Percentiles rank a stretch among this genome's conserved stretches.
Conservation (phyloP, 768 basidiomycete genomes). For the Suillus subaureus region DNA sequence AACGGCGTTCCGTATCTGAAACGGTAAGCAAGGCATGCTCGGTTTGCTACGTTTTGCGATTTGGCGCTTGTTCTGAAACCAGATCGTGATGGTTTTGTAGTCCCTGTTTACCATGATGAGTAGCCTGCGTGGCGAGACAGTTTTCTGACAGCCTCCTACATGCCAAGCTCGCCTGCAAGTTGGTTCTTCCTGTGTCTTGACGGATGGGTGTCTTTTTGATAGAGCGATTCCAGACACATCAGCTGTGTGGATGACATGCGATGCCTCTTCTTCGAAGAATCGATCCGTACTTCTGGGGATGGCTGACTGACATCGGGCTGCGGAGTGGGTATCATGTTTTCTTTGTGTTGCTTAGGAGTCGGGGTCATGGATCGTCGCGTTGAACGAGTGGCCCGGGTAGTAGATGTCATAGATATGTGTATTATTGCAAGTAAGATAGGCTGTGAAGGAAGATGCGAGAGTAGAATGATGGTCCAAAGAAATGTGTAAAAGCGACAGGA, state of each 20-base stretch:
- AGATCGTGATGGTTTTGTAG: slow-evolving; percentile 59
- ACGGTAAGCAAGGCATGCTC: not conserved
- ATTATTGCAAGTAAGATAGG: slow-evolving; percentile 19
- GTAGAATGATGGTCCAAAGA: not conserved
- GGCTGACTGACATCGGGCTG: slow-evolving; percentile 1
- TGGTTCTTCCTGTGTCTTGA: slow-evolving; percentile 31
- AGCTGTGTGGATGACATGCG: slow-evolving; percentile 38
- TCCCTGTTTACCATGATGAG: slow-evolving; percentile 31
- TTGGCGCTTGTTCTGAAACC: slow-evolving; percentile 85
- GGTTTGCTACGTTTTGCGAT: slow-evolving; percentile 36
- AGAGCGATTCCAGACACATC: slow-evolving; percentile 28
- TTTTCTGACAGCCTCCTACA: slow-evolving; percentile 24
- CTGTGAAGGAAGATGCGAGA: slow-evolving; percentile 16
- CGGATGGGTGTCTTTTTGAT: slow-evolving; percentile 32
- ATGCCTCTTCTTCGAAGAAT: slow-evolving; percentile 29
- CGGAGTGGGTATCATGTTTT: slow-evolving; percentile 12
- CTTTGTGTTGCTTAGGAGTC: slow-evolving; percentile 15
- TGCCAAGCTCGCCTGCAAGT: slow-evolving; percentile 27
- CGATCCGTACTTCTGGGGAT: not conserved
- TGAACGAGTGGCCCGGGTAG: slow-evolving; percentile 31
- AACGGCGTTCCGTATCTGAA: not conserved
- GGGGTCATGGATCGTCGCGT: slow-evolving; percentile 17
- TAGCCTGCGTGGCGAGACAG: not conserved
- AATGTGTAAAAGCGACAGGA: not conserved
- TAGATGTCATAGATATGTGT: slow-evolving; percentile 25